Evolutionary conservation across 768 basidiomycete species (phyloP).

Genomic region (Mycena sanguinolenta): DNA sequence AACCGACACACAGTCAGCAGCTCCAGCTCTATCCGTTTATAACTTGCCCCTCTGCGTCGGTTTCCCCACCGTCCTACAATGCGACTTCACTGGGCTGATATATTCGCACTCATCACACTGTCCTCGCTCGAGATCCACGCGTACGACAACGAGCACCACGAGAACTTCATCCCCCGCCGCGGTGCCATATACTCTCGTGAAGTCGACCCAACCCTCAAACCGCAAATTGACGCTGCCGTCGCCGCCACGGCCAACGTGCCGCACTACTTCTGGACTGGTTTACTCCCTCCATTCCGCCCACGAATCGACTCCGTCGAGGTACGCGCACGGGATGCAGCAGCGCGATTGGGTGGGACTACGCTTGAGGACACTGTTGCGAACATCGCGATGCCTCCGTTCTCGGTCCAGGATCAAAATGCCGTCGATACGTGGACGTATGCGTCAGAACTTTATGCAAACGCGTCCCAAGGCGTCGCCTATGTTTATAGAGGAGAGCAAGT

Average conservation of each 20-base stretch:
- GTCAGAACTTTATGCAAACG: constrained; percentile 1
- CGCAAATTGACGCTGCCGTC: constrained; percentile 5
- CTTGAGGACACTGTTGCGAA: constrained; percentile 12
- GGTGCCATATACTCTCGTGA: background rate
- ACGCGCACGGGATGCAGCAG: constrained; percentile 2
- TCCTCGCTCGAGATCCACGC: background rate
- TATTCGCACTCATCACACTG: background rate
- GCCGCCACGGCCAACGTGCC: background rate
- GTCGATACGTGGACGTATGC: constrained; percentile 13
- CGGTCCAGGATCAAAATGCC: background rate
- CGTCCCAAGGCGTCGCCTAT: background rate
- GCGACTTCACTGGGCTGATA: background rate
- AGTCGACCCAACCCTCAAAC: background rate
- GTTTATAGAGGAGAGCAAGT: constrained; percentile 11
- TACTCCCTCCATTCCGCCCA: constrained; percentile 6
- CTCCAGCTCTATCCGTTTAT: no score
- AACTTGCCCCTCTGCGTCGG: no score
- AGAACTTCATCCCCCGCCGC: background rate
- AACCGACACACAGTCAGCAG: no score
- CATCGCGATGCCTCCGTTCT: background rate
- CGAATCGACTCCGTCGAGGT: constrained; percentile 9
- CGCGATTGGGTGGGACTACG: constrained; percentile 10
- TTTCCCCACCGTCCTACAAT: background rate
- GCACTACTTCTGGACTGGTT: constrained; percentile 17
- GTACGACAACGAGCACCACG: constrained; percentile 4